phyloP scores from a whole-genome alignment of 2,329 filamentous ascomycete species.

The Phaeosphaeriaceae sp. region DNA sequence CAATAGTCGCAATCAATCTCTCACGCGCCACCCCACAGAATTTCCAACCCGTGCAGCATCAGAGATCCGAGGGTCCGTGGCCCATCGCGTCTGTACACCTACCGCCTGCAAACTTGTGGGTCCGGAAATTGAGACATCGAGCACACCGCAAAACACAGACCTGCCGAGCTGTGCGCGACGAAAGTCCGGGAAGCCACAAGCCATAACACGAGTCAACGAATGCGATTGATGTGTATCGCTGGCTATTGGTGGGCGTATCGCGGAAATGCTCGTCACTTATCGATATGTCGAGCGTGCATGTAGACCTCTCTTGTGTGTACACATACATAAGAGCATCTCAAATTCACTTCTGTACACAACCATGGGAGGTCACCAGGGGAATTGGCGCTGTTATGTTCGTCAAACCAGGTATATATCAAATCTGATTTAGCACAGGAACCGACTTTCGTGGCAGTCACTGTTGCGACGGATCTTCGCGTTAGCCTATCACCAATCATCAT shows the following conservation, averaged over 20 bases:
- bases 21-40: slow-evolving; percentile 10
- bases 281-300: not conserved
- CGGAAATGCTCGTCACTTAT: not conserved
- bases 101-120: slow-evolving; percentile 4
- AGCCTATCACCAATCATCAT: not conserved
- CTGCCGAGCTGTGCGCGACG: slow-evolving; percentile 19
- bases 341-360: not conserved
- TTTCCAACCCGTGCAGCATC: slow-evolving; percentile 5
- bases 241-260: not conserved
- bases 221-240: not conserved
- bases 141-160: not conserved
- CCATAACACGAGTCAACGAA: slow-evolving; percentile 9
- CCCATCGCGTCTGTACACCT: not conserved
- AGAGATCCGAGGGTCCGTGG: not conserved
- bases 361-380: too few species aligned
- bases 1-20: slow-evolving; percentile 19
- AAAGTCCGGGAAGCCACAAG: slow-evolving; percentile 13
- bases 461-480: not conserved
- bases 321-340: not conserved
- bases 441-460: not conserved
- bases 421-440: not conserved
- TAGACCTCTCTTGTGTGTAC: not conserved
- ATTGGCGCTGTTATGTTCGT: not conserved
- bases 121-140: slow-evolving; percentile 1
- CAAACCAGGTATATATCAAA: not conserved